Conservation (phyloP, 1,139 yeast species). For the Candida sojae region DNA sequence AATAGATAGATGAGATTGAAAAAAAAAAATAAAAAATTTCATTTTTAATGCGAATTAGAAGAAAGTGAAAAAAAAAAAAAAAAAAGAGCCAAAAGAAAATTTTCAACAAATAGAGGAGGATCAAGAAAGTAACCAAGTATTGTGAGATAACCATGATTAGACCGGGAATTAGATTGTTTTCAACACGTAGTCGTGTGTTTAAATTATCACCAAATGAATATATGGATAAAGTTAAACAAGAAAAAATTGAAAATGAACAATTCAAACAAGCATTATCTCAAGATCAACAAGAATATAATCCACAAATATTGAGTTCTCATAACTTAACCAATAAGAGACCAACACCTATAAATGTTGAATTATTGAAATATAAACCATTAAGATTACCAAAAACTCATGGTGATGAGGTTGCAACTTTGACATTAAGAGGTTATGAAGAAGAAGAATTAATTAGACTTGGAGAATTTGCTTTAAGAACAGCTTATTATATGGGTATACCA, state of each 20-base stretch:
- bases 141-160: not conserved
- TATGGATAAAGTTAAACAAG: conserved; percentile 25
- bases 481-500: conserved; percentile 87
- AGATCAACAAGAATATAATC: conserved; percentile 38
- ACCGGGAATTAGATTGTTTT: conserved; percentile 6
- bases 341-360: conserved; percentile 79
- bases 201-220: conserved; percentile 31
- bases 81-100: not conserved
- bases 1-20: not conserved
- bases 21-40: conserved; percentile 5
- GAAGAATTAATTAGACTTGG: conserved; percentile 72
- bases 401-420: conserved; percentile 69
- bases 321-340: conserved; percentile 47
- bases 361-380: conserved; percentile 81
- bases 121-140: not conserved
- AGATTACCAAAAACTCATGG: conserved; percentile 69
- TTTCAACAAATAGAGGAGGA: conserved; percentile 1
- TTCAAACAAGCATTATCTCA: conserved; percentile 20
- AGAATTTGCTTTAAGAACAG: conserved; percentile 88
- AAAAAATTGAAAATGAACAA: conserved; percentile 29
- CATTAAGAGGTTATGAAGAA: conserved; percentile 71
- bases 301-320: conserved; percentile 41
- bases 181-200: conserved; percentile 6
- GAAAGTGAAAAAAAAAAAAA: not conserved
- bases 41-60: not conserved